These are phyloP conservation scores for Larix kaempferi DNA, from an alignment of 75 land plant species.

Conservation along the genomic window DNA sequence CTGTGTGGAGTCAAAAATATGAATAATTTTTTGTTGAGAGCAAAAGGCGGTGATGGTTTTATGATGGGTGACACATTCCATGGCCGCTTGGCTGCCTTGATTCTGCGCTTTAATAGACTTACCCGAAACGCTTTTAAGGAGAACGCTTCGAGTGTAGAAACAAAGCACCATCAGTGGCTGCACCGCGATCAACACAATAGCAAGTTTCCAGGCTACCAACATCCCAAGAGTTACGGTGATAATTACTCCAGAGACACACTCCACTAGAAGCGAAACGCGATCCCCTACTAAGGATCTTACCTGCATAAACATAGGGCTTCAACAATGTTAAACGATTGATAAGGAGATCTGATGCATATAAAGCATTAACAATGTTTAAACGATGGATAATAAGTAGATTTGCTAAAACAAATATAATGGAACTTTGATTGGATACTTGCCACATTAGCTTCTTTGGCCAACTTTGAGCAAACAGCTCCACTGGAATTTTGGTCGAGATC, in stretches of 20 bases:
- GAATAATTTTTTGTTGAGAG: slow-evolving; percentile 34
- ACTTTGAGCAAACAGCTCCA: no score
- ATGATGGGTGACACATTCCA: slow-evolving; percentile 88
- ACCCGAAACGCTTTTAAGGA: background rate
- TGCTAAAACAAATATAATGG: no score
- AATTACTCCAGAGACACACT: slow-evolving; percentile 13
- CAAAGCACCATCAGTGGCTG: slow-evolving; percentile 22
- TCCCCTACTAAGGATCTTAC: slow-evolving; percentile 2
- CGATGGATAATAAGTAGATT: no score
- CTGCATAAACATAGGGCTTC: background rate
- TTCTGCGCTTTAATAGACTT: background rate
- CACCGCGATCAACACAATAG: slow-evolving; percentile 21
- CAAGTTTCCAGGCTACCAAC: background rate
- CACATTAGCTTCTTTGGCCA: no score
- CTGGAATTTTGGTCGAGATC: no score
- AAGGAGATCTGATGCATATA: no score
- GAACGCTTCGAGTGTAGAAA: slow-evolving; percentile 14
- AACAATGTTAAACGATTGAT: no score
- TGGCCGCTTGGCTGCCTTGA: slow-evolving; percentile 83
- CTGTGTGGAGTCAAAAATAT: background rate
- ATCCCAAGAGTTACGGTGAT: background rate
- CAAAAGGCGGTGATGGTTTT: slow-evolving; percentile 91
- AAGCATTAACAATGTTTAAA: no score
- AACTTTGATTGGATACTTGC: no score
- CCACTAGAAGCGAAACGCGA: slow-evolving; percentile 24